Conservation (phyloP, 176 grass and related monocot species). For the Oryza coarctata region DNA sequence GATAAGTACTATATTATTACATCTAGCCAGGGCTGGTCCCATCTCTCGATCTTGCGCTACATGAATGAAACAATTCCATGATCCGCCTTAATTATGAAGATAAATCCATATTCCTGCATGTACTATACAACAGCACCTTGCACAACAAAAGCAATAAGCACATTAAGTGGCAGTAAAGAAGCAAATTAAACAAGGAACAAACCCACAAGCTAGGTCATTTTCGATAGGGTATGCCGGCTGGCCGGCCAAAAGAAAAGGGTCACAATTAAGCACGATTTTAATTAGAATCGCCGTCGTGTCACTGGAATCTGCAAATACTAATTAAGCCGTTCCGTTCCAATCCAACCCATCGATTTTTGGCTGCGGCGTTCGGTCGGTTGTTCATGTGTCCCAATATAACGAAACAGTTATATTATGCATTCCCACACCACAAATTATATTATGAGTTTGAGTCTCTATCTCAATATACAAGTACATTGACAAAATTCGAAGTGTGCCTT, state of each 20-base stretch:
- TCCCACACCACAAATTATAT: not conserved
- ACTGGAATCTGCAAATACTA: not conserved
- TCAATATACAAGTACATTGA: not conserved
- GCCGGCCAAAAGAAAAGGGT: not conserved
- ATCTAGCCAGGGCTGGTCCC: not conserved
- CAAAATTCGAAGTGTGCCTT: not conserved
- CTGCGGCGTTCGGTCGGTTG: not conserved
- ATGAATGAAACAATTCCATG: not conserved
- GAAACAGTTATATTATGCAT: not conserved
- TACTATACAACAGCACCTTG: not conserved
- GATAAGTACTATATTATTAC: too few relatives aligned
- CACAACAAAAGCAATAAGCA: not conserved
- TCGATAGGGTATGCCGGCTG: not conserved
- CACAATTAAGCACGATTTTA: not conserved
- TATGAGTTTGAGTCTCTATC: not conserved
- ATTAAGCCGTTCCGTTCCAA: not conserved
- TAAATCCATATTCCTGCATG: too few relatives aligned
- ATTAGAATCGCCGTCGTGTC: not conserved
- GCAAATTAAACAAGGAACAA: too few relatives aligned
- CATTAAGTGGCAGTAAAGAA: too few relatives aligned
- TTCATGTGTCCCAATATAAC: not conserved
- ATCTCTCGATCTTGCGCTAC: not conserved
- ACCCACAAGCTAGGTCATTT: not conserved
- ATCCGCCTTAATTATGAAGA: not conserved
- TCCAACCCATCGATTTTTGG: not conserved